A percentile compares a stretch with the other conserved stretches of the same genome.
Conservation (phyloP, 306 rosid genomes). For the Fragaria nilgerrensis region DNA sequence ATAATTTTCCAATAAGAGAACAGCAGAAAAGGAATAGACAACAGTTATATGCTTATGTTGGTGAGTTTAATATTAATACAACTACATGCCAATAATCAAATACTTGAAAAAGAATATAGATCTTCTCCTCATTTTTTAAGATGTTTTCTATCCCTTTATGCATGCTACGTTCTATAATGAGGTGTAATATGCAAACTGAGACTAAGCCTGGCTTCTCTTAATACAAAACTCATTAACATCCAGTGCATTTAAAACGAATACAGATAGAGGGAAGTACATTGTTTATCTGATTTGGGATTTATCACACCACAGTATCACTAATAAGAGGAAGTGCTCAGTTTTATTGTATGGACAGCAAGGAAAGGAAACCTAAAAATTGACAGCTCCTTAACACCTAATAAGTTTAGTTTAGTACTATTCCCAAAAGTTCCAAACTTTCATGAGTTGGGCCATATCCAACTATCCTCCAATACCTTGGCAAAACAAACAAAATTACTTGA, state of each 20-base stretch:
- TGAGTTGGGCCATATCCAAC: slow-evolving; percentile 3
- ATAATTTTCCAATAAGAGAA: neutral
- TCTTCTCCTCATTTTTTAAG: neutral
- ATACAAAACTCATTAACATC: neutral
- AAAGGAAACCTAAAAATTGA: neutral
- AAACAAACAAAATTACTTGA: slow-evolving; percentile 7
- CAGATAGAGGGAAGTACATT: neutral
- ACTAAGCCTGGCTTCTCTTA: neutral
- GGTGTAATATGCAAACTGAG: neutral
- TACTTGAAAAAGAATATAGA: neutral
- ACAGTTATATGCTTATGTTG: neutral
- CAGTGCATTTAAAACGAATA: neutral
- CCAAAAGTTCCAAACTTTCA: neutral
- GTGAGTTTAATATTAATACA: neutral
- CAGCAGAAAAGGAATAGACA: neutral
- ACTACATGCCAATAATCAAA: neutral
- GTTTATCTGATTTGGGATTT: neutral
- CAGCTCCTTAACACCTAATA: neutral
- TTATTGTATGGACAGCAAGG: neutral
- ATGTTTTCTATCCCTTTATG: neutral
- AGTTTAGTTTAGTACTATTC: neutral
- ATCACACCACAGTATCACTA: neutral
- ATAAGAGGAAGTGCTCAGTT: neutral
- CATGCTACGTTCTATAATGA: neutral
- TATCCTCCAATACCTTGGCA: neutral